A percentile compares a stretch with the other conserved stretches of the same genome.
phyloP scores from a whole-genome alignment of 2,329 filamentous ascomycete genomes.

The Fusarium avenaceum region DNA sequence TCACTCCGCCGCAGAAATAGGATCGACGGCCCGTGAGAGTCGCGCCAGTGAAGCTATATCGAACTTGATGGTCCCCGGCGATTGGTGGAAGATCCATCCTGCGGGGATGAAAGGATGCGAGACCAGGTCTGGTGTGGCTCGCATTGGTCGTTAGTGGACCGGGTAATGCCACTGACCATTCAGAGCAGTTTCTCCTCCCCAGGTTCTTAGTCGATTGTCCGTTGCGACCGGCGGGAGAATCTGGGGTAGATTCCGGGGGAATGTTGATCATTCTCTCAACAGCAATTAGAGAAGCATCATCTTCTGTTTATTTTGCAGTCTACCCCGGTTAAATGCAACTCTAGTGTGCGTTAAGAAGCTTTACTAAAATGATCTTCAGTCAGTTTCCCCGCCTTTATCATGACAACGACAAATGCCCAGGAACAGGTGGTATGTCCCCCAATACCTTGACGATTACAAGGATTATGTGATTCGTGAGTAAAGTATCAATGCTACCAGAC shows the following conservation, averaged over 20 bases:
- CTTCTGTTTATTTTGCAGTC: slow-evolving; percentile 3
- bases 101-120: slow-evolving; percentile 19
- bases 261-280: slow-evolving; percentile 7
- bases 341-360: not conserved
- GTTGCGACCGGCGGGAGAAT: slow-evolving; percentile 36
- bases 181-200: slow-evolving; percentile 25
- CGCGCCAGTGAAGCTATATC: slow-evolving; percentile 15
- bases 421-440: slow-evolving; percentile 10
- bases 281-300: not conserved
- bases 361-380: not conserved
- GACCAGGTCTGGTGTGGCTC: not conserved
- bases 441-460: not conserved
- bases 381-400: slow-evolving; percentile 4
- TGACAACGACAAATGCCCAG: slow-evolving; percentile 2
- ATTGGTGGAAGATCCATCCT: slow-evolving; percentile 50
- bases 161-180: slow-evolving; percentile 42
- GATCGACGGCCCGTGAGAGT: slow-evolving; percentile 45
- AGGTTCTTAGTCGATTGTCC: slow-evolving; percentile 3
- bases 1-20: slow-evolving; percentile 34
- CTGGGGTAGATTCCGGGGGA: slow-evolving; percentile 42
- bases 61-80: not conserved
- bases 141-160: slow-evolving; percentile 40
- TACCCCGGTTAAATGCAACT: slow-evolving; percentile 19
- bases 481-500: slow-evolving; percentile 2
- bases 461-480: slow-evolving; percentile 17